These are phyloP conservation scores for Tylopilus felleus DNA, from an alignment of 768 basidiomycete species.

Conservation along the genomic window DNA sequence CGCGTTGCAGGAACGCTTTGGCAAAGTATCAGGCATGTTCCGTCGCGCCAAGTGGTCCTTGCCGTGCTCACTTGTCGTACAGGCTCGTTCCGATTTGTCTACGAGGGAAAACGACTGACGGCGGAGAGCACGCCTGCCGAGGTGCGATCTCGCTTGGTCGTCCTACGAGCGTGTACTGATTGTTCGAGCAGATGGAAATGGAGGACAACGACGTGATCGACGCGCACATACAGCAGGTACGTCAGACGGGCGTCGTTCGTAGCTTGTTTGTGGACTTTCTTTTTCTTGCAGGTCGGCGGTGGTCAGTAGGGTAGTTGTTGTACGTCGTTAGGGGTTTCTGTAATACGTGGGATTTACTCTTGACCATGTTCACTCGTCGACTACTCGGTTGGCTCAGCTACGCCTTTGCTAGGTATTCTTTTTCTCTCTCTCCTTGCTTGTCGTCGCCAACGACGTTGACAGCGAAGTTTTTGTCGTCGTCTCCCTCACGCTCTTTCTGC, in stretches of 20 bases:
- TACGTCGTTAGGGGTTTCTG: too few relatives aligned
- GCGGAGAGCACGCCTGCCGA: slow-evolving; percentile 50
- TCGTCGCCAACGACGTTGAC: not conserved
- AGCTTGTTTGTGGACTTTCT: not conserved
- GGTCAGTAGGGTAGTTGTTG: not conserved
- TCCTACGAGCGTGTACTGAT: not conserved
- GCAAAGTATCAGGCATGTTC: slow-evolving; percentile 49
- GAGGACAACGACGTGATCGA: slow-evolving; percentile 65
- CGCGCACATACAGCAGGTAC: slow-evolving; percentile 54
- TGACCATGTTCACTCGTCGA: slow-evolving; percentile 23
- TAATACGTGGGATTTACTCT: slow-evolving; percentile 2
- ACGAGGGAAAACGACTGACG: slow-evolving; percentile 49
- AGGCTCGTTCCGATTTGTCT: slow-evolving; percentile 65
- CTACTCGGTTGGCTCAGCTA: slow-evolving; percentile 81
- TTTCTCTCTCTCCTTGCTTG: not conserved
- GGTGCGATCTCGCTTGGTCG: slow-evolving; percentile 36
- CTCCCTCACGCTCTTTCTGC: slow-evolving; percentile 76
- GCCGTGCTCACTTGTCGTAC: not conserved
- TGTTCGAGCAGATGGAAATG: slow-evolving; percentile 44
- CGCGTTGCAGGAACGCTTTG: slow-evolving; percentile 49
- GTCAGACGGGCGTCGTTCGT: slow-evolving; percentile 13
- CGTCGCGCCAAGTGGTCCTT: not conserved
- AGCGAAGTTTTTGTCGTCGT: slow-evolving; percentile 83
- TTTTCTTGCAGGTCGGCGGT: slow-evolving; percentile 22
- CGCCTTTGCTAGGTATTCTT: slow-evolving; percentile 70